phyloP scores from a whole-genome alignment of 441 rosid genomes.

The Pelargonium australe region DNA sequence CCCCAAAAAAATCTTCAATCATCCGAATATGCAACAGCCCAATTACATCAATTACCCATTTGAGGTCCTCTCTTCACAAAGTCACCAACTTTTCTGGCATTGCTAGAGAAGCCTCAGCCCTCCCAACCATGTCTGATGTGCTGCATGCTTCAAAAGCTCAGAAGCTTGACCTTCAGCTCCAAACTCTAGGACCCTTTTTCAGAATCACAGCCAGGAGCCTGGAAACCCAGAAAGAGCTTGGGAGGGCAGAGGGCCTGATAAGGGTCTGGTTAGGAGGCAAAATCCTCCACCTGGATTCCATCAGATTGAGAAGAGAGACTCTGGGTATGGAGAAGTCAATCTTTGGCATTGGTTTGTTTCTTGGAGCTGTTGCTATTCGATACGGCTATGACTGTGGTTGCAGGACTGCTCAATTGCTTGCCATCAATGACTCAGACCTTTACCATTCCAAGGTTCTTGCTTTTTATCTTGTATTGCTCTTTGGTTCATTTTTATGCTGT shows the following conservation, averaged over 20 bases:
- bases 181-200: constrained; percentile 68
- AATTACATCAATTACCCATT: constrained; percentile 16
- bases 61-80: constrained; percentile 14
- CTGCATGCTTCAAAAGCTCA: constrained; percentile 58
- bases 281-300: constrained; percentile 73
- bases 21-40: no score
- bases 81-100: constrained; percentile 5
- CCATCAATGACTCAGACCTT: constrained; percentile 79
- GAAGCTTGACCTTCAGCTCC: constrained; percentile 64
- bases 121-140: constrained; percentile 67
- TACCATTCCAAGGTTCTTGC: constrained; percentile 49
- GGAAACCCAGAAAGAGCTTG: constrained; percentile 52
- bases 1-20: no score
- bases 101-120: constrained; percentile 4
- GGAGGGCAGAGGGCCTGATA: constrained; percentile 68
- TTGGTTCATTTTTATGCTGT: no score
- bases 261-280: constrained; percentile 72
- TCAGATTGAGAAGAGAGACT: constrained; percentile 62
- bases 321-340: constrained; percentile 64
- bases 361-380: constrained; percentile 87
- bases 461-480: no score
- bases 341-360: constrained; percentile 75
- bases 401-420: constrained; percentile 67
- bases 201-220: constrained; percentile 61
- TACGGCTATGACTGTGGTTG: constrained; percentile 75